These are phyloP conservation scores for Trichocladium uniseriatum DNA, from an alignment of 495 filamentous ascomycete genomes.

Conservation along the genomic window DNA sequence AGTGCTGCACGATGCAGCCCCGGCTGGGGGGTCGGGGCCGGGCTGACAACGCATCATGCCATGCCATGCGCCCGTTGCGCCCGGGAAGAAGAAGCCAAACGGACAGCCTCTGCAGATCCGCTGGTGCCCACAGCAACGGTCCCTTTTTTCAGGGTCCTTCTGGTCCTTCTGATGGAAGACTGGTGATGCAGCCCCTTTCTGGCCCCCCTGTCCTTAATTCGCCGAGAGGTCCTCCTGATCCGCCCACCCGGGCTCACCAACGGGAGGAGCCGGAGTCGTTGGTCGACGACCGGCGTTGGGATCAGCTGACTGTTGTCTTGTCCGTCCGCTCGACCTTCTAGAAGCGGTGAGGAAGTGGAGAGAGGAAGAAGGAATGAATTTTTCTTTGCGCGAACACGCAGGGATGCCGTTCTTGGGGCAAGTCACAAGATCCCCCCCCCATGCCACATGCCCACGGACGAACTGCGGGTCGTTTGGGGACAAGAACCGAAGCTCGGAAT, in stretches of 20 bases:
- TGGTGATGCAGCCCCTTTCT: background rate
- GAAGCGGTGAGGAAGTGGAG: constrained; percentile 4
- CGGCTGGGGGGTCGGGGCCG: too few relatives aligned
- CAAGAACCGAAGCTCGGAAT: constrained; percentile 3
- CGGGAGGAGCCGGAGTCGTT: background rate
- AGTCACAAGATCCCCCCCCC: background rate
- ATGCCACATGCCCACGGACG: background rate
- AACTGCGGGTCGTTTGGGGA: background rate
- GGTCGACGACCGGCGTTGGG: too few relatives aligned
- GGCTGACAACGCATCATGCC: constrained; percentile 1
- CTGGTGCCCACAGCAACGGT: background rate
- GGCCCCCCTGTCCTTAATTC: too few relatives aligned
- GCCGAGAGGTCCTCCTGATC: background rate
- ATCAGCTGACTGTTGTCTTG: too few relatives aligned
- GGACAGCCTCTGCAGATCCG: background rate
- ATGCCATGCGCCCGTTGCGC: background rate
- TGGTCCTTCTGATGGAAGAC: background rate
- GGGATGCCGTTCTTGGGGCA: background rate
- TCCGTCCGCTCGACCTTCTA: background rate
- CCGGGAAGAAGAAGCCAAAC: background rate
- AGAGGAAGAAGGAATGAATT: background rate
- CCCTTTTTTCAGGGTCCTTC: background rate
- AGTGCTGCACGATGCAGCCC: background rate
- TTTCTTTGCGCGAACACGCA: background rate
- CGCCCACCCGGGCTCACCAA: background rate